These are phyloP conservation scores for Vanrija sp. DNA, from an alignment of 1,284 basidiomycete genomes.

Conservation along the genomic window DNA sequence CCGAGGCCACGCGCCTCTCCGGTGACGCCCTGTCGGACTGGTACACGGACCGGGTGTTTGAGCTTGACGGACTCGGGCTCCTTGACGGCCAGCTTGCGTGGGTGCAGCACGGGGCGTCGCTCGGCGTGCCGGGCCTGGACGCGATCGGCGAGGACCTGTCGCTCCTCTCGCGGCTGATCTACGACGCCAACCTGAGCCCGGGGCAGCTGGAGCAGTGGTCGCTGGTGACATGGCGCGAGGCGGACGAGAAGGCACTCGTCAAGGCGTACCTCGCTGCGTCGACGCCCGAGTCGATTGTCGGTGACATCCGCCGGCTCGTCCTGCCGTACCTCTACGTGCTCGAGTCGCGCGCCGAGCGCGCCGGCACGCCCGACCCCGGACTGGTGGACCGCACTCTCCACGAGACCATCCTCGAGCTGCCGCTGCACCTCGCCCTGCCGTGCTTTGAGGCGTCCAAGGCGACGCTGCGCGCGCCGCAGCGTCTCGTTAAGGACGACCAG, in stretches of 20 bases:
- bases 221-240: conserved; percentile 63
- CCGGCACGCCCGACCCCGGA: conserved; percentile 62
- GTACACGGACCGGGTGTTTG: conserved; percentile 66
- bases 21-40: conserved; percentile 59
- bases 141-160: conserved; percentile 83
- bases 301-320: conserved; percentile 69
- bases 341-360: conserved; percentile 75
- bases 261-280: conserved; percentile 70
- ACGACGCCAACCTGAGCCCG: conserved; percentile 58
- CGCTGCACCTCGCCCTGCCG: conserved; percentile 64
- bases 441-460: conserved; percentile 88
- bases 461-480: conserved; percentile 62
- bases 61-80: conserved; percentile 67
- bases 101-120: conserved; percentile 78
- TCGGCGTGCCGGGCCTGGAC: conserved; percentile 72
- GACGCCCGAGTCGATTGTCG: conserved; percentile 60
- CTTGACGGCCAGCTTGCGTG: conserved; percentile 71
- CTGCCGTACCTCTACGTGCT: conserved; percentile 87
- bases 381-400: conserved; percentile 60
- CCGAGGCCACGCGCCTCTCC: background rate
- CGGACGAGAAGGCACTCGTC: conserved; percentile 64
- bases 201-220: conserved; percentile 58
- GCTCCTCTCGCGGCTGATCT: conserved; percentile 75
- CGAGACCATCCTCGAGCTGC: conserved; percentile 66
- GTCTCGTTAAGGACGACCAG: conserved; percentile 74